These are phyloP conservation scores for Dendrocalamus sinicus DNA, from an alignment of 176 grass and related monocot genomes.

Conservation along the genomic window DNA sequence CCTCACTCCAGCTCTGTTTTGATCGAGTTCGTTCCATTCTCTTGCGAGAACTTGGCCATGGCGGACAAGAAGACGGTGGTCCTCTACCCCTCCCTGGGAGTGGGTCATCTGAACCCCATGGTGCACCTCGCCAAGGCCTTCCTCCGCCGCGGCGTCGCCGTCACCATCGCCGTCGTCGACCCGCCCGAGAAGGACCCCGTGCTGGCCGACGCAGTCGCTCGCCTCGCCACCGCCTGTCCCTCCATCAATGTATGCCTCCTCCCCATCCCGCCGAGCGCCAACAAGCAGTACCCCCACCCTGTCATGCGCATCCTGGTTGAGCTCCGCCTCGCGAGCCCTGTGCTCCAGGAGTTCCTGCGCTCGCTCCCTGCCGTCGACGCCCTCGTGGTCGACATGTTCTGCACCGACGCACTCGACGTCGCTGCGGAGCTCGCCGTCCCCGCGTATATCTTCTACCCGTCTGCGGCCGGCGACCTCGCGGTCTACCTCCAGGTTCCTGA, in stretches of 20 bases:
- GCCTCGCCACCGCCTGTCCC: slow-evolving; percentile 30
- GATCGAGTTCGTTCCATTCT: background rate
- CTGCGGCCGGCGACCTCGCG: slow-evolving; percentile 44
- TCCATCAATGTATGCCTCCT: slow-evolving; percentile 45
- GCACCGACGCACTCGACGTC: slow-evolving; percentile 57
- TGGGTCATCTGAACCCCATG: slow-evolving; percentile 70
- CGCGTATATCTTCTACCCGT: slow-evolving; percentile 61
- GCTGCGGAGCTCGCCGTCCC: slow-evolving; percentile 54
- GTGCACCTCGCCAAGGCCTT: slow-evolving; percentile 64
- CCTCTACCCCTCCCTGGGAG: slow-evolving; percentile 55
- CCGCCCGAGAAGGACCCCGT: slow-evolving; percentile 12
- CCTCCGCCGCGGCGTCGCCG: slow-evolving; percentile 43
- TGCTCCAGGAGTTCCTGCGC: slow-evolving; percentile 13
- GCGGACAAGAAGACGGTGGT: slow-evolving; percentile 51
- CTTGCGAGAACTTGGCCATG: slow-evolving; percentile 11
- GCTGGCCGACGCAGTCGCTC: slow-evolving; percentile 32
- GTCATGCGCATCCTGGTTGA: background rate
- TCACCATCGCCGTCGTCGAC: slow-evolving; percentile 50
- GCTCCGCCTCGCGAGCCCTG: slow-evolving; percentile 20
- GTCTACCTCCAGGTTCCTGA: slow-evolving; percentile 34
- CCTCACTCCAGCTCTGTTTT: no score
- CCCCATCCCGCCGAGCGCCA: background rate
- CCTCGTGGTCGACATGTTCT: slow-evolving; percentile 78
- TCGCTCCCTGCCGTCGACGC: slow-evolving; percentile 29
- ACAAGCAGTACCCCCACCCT: background rate